Evolutionary conservation across 768 basidiomycete genomes (phyloP).

Genomic region (Termitomyces sp.): DNA sequence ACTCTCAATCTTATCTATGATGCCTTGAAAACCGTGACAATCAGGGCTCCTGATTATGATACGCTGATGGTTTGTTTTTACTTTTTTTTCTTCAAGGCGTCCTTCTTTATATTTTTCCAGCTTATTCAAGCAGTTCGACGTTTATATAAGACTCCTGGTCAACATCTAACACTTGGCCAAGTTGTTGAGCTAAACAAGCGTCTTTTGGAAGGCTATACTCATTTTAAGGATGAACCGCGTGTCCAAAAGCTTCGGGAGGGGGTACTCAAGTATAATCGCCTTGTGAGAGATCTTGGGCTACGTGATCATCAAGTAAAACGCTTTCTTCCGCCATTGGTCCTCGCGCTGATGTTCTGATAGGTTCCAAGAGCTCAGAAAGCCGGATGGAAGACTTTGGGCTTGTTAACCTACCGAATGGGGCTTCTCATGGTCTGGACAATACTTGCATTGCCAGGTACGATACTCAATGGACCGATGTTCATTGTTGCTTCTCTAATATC

Average conservation of each 20-base stretch:
- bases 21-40: constrained; percentile 91
- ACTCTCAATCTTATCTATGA: constrained; percentile 92
- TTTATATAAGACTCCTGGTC: constrained; percentile 91
- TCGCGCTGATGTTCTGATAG: constrained; percentile 29
- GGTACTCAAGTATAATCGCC: constrained; percentile 87
- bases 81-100: neutral
- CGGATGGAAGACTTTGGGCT: constrained; percentile 80
- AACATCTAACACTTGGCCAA: constrained; percentile 91
- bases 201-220: constrained; percentile 87
- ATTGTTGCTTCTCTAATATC: constrained; percentile 86
- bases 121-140: constrained; percentile 94
- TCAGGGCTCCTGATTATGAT: constrained; percentile 95
- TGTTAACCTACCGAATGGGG: constrained; percentile 78
- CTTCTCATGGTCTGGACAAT: constrained; percentile 79
- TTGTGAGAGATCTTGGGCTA: constrained; percentile 84
- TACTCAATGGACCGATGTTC: constrained; percentile 93
- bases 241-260: constrained; percentile 76
- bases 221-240: constrained; percentile 90
- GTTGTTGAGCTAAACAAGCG: constrained; percentile 93
- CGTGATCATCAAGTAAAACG: constrained; percentile 82
- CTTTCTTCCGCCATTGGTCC: neutral
- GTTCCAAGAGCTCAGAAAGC: constrained; percentile 87
- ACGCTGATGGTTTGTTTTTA: constrained; percentile 87
- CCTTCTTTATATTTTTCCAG: constrained; percentile 35
- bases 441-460: constrained; percentile 85